Base-by-base conservation (phyloP, 2,329 filamentous ascomycete species). In the Zymoseptoria passerinii region DNA sequence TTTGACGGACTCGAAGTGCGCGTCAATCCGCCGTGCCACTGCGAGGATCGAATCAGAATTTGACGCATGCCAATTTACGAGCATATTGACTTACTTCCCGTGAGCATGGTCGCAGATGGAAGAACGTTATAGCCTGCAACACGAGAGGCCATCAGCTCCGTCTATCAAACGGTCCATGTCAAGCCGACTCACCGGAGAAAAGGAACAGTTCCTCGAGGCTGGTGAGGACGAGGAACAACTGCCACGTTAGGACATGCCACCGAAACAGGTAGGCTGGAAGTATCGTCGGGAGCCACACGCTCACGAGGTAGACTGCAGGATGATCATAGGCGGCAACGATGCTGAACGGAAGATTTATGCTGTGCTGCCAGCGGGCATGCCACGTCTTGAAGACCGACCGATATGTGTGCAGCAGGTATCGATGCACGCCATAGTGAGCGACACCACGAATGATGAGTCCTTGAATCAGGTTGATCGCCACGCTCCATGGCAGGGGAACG, bases 381-480 rank as follows among this genome's bases (percentile, higher is more conserved):
- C 74, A 72, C 10, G 60, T 64, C 28, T 67, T 61, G 18, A 73
- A 55, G 0, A 71, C 65, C 0, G 68, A 73, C 4, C 63, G 51
- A 49, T 62, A 67, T 5, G 70, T 71, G 73, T 95, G 90, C 8
- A 96, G 80, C 27, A 87, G 59, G 40, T 59, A 66, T 54, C 88
- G 85, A 74, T 95, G 90, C 64, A 90, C 79, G 66, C 84, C 81
- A 71, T 95, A 96, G 58, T 85, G 82, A 9, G 91, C 70, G 6
- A 83, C 78, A 67, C 87, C 85, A 56, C 85, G 77, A n/a, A 80
- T 60, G 1, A 83, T 50, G 13, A 87, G 70, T 0, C 78, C 83
- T 55, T 76, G 70, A 3, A 78, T 60, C 5, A 86, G 67, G 65
- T 84, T 80, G 65, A 80, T 83, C 5, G 76, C 68, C 55, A 88